Percentiles rank a stretch among this genome's conserved stretches.
Evolutionary conservation across 306 rosid genomes (phyloP).

Genomic region (Begonia peltatifolia): DNA sequence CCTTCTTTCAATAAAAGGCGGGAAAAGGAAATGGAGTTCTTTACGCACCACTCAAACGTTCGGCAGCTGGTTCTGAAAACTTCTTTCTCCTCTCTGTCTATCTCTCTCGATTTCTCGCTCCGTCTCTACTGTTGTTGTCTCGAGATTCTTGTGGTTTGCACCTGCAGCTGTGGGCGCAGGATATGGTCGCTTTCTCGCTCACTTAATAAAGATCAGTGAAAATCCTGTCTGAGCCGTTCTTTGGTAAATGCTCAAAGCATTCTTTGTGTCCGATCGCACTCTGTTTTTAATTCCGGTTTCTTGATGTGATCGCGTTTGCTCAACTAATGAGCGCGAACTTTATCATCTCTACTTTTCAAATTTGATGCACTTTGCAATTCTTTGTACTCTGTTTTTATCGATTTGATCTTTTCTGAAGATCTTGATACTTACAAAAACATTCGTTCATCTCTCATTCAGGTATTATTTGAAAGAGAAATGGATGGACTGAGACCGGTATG

Average conservation of each 20-base stretch:
- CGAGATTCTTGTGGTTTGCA: background rate
- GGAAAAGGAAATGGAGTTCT: background rate
- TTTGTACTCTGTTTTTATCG: background rate
- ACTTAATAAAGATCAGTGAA: too few species aligned
- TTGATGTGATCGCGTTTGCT: background rate
- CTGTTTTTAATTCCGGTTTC: background rate
- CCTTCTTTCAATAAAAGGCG: slow-evolving; percentile 9
- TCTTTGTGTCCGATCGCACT: background rate
- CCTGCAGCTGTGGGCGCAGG: background rate
- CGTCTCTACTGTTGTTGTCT: background rate
- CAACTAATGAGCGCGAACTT: too few species aligned
- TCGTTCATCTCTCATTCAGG: background rate
- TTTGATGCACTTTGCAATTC: too few species aligned
- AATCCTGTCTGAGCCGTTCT: background rate
- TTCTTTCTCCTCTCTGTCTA: background rate
- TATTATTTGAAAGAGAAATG: slow-evolving; percentile 22
- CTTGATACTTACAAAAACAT: background rate
- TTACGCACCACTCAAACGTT: background rate
- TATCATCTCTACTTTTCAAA: too few species aligned
- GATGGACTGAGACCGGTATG: slow-evolving; percentile 27
- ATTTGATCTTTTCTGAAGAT: background rate
- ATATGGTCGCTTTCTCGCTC: too few species aligned
- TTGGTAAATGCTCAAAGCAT: background rate
- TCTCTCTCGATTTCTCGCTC: background rate
- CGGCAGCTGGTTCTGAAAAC: background rate